Evolutionary conservation across 2,329 filamentous ascomycete genomes (phyloP).

Genomic region (Botrytis deweyae): DNA sequence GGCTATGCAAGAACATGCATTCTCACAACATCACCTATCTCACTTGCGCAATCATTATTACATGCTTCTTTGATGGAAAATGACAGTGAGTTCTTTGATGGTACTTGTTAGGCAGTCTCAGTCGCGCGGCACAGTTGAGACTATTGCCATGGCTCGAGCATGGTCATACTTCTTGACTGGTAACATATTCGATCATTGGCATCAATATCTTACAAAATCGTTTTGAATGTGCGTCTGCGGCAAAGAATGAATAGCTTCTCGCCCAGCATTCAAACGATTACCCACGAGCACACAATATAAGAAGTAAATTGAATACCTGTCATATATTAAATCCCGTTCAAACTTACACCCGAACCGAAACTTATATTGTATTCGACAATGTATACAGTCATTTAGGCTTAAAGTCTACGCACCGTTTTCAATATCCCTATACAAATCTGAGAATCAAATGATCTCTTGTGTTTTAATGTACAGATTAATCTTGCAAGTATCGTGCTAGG

Average conservation of each 20-base stretch:
- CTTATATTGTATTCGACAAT: background rate
- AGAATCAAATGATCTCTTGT: background rate
- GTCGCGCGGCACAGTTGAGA: slow-evolving; percentile 5
- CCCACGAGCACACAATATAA: background rate
- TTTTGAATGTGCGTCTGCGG: background rate
- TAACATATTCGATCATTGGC: background rate
- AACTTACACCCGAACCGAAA: background rate
- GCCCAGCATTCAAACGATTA: background rate
- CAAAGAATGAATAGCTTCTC: background rate
- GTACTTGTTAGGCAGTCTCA: background rate
- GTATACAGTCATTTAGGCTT: background rate
- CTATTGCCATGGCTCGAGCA: background rate
- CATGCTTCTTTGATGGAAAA: background rate
- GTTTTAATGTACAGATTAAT: background rate
- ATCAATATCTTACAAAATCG: background rate
- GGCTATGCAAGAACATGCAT: background rate
- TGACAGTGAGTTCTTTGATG: background rate
- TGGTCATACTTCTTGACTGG: background rate
- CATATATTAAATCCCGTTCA: background rate
- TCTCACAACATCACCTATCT: background rate
- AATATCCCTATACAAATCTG: background rate
- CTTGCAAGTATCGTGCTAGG: background rate
- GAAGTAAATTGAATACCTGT: background rate
- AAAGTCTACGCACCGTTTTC: background rate
- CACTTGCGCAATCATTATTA: background rate